Conservation (phyloP, 352 stramenopile species). For the Sclerospora graminicola region DNA sequence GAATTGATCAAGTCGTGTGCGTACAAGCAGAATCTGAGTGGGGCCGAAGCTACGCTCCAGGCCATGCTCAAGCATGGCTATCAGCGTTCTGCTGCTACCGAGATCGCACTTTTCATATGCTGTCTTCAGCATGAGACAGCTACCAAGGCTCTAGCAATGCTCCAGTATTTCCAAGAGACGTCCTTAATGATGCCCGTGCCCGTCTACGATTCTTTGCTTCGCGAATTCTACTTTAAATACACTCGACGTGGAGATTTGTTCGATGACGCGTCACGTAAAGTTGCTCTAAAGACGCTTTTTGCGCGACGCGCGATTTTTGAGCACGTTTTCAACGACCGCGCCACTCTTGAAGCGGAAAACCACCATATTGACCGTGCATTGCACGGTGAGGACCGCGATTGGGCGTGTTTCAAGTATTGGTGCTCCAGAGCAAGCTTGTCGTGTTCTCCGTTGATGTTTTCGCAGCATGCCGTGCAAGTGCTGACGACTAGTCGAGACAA, state of each 20-base stretch:
- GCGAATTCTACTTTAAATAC: constrained; percentile 74
- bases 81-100: constrained; percentile 38
- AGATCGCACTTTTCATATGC: constrained; percentile 53
- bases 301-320: constrained; percentile 49
- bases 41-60: constrained; percentile 40
- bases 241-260: constrained; percentile 44
- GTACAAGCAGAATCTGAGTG: constrained; percentile 48
- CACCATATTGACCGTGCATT: background rate
- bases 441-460: constrained; percentile 56
- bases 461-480: constrained; percentile 56
- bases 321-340: constrained; percentile 32
- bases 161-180: constrained; percentile 39
- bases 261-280: constrained; percentile 46
- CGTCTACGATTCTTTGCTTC: constrained; percentile 60
- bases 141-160: constrained; percentile 21
- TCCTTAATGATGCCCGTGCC: constrained; percentile 38
- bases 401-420: constrained; percentile 37
- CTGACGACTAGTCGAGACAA: constrained; percentile 67
- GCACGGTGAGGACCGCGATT: constrained; percentile 8
- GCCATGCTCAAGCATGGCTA: constrained; percentile 32
- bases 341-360: constrained; percentile 20
- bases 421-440: constrained; percentile 27
- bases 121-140: constrained; percentile 41
- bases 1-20: constrained; percentile 61
- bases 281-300: constrained; percentile 48